Evolutionary conservation across 768 basidiomycete species (phyloP), one percentile per base, ranked within the genome.

Genomic region (Auriculariales sp.): DNA sequence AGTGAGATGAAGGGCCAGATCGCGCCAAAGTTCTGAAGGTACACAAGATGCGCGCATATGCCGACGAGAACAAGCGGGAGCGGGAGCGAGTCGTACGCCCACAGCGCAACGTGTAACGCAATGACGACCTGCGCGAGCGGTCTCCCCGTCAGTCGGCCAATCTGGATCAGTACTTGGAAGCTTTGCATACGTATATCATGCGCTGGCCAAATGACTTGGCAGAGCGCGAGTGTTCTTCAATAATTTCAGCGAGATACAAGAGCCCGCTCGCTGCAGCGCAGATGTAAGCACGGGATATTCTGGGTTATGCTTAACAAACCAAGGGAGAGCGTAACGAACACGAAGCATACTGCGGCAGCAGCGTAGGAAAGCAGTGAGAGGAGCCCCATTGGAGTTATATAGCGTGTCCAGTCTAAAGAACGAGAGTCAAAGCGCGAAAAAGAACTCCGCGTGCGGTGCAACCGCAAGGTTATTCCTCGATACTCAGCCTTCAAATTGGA

Each of bases 1-100:
- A 99, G 75, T 2, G 89, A 92, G 57, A 99, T 97, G 61, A 89
- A 66, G 1, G 95, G 95, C 94, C 95, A 99, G 22, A 73, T 72
- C 4, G 67, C 57, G 9, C 90, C 87, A 64, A 98, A 95, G 66
- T 97, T 98, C 65, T 86, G 83, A 32, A 92, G 77, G 66, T 97
- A 99, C 52, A 95, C 73, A 49, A 84, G 33, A 57, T 99, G 95
- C 58, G 88, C 93, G 49, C 72, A 46, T 54, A 90, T 73, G 2
- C 90, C 93, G 66, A 97, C 91, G 2, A 72, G 55, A 15, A 78
- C 79, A 52, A 85, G 83, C 32, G 73, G 63, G 15, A 85, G 58
- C 0, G 95, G 94, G 2, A 99, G 75, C 9, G 31, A 52, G 59
- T 99, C 95, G 46, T 78, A 76, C 58, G 86, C 67, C 63, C 79